Percentiles rank a stretch among this genome's conserved stretches.
Conservation (phyloP, 306 rosid genomes). For the Prunus armeniaca region DNA sequence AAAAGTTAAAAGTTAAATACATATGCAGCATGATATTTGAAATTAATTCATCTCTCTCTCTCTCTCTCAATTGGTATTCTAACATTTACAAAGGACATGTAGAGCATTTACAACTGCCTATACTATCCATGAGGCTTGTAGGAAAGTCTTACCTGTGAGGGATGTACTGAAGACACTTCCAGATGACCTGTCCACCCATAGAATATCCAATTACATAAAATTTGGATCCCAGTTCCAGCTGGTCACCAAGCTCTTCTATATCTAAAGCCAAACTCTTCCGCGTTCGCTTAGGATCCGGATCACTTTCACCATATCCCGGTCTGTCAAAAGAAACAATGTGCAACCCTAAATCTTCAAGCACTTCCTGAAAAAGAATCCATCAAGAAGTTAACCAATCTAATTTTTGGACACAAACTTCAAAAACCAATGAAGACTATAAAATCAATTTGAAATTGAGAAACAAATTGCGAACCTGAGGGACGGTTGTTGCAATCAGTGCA, state of each 20-base stretch:
- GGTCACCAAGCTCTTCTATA: slow-evolving; percentile 33
- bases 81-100: no score
- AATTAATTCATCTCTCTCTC: no score
- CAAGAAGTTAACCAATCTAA: not conserved
- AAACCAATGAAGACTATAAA: not conserved
- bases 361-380: slow-evolving; percentile 8
- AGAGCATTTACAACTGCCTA: no score
- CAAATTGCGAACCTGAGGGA: slow-evolving; percentile 15
- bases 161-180: slow-evolving; percentile 27
- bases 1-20: no score
- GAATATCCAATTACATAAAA: slow-evolving; percentile 31
- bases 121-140: not conserved
- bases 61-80: no score
- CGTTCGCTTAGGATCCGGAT: slow-evolving; percentile 33
- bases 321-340: slow-evolving; percentile 24
- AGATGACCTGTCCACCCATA: slow-evolving; percentile 27
- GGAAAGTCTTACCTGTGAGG: slow-evolving; percentile 23
- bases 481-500: slow-evolving; percentile 2
- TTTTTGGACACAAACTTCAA: not conserved
- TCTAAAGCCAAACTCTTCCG: slow-evolving; percentile 34
- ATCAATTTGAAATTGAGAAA: not conserved
- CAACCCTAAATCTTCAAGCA: slow-evolving; percentile 16
- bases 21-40: no score
- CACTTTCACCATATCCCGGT: slow-evolving; percentile 41
- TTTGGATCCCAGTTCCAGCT: slow-evolving; percentile 26